Evolutionary conservation across 2,329 filamentous ascomycete species (phyloP), one percentile per base, ranked within the genome.

Genomic region (Pseudogymnoascus sp.): DNA sequence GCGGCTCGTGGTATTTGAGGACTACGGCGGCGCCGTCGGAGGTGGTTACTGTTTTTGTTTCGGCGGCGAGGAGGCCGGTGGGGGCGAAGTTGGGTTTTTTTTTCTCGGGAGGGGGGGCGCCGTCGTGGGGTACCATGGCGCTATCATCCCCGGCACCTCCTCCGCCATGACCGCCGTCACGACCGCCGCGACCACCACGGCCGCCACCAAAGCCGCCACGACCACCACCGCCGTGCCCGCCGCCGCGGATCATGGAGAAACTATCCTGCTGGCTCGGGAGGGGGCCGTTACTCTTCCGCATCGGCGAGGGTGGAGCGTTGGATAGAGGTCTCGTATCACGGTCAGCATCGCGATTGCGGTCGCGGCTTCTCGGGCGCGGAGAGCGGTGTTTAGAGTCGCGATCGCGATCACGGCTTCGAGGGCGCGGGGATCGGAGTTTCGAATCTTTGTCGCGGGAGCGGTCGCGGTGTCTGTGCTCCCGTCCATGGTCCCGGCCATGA

Each of bases 1-100:
- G 79, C 1, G 95, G 95, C 76, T 99, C 95, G 77, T 97, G 90
- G 75, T 99, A 99, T 79, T 97, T 97, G 57, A 99, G 83, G 2
- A 91, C 86, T 63, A 96, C 86, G 21, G 83, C 83, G 3, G 86
- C 88, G 64, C 90, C 91, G 70, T 86, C 86, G 26, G 84, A 84
- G 67, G 96, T 86, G 6, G 86, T 86, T 16, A 87, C 76, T 1
- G 84, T 80, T 74, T 99, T 97, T 61, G 92, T 92, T 67, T 91
- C 92, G 51, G 92, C 91, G 2, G 95, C 95, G 16, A 99, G 81
- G 6, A 89, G 80, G 29, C 95, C 95, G 0, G 92, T 92, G 36
- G 81, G 85, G 18, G 83, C 85, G 75, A 89, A 96, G 75, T 97
- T 99, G 42, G 93, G 90, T 75, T 92, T 93, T 74, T 97, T 88